Evolutionary conservation across 805 yeast genomes (phyloP).

Genomic region (Starmerella potacharoeniae): DNA sequence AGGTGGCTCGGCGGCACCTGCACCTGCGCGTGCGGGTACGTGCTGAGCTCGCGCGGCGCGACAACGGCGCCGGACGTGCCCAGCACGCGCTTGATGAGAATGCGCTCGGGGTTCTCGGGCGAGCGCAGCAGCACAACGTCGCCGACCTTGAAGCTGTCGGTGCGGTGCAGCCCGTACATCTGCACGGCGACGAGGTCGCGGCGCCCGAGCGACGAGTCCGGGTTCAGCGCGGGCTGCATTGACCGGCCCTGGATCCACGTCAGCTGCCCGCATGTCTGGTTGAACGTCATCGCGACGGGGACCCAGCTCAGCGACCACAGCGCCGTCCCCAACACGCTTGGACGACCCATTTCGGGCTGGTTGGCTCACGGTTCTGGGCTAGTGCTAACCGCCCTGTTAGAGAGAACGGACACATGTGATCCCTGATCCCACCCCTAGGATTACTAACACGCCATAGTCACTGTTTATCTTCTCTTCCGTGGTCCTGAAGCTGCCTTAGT

Average conservation of each 20-base stretch:
- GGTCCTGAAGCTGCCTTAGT: no score
- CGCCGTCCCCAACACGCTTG: conserved; percentile 8
- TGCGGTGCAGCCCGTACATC: conserved; percentile 45
- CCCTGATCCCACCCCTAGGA: no score
- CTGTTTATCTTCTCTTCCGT: no score
- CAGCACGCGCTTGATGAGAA: conserved; percentile 70
- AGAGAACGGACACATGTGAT: no score
- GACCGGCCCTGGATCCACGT: conserved; percentile 69
- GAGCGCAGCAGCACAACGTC: conserved; percentile 71
- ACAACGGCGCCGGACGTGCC: conserved; percentile 66
- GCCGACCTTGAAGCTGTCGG: conserved; percentile 40
- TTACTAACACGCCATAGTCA: no score
- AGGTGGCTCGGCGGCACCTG: conserved; percentile 66
- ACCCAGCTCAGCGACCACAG: conserved; percentile 52
- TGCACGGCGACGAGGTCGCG: conserved; percentile 45
- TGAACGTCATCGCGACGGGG: conserved; percentile 60
- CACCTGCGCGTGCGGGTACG: conserved; percentile 51
- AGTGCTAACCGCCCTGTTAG: background rate
- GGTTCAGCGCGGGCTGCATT: conserved; percentile 84
- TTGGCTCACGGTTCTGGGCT: background rate
- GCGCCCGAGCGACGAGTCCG: conserved; percentile 37
- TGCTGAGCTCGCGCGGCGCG: conserved; percentile 34
- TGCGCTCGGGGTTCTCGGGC: conserved; percentile 64
- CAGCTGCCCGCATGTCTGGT: conserved; percentile 61
- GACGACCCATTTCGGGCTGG: background rate